These are phyloP conservation scores for Coemansia sp. DNA, from an alignment of 192 early-diverging fungal genomes.

Conservation along the genomic window DNA sequence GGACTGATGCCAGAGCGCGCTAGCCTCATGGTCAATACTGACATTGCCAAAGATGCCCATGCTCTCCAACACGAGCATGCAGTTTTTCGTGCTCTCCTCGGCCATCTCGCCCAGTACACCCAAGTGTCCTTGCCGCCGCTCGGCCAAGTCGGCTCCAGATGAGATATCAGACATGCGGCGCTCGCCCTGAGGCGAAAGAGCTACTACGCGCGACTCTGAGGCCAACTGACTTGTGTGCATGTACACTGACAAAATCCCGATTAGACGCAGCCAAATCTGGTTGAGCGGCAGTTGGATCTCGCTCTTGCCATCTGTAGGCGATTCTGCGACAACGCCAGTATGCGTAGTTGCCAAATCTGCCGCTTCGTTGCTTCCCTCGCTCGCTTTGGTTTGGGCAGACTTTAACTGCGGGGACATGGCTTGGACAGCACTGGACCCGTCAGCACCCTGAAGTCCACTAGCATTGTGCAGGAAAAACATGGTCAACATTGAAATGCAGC, in stretches of 20 bases:
- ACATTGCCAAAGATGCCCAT: constrained; percentile 40
- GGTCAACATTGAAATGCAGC: constrained; percentile 53
- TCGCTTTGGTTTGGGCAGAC: not conserved
- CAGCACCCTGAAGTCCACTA: constrained; percentile 15
- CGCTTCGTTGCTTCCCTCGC: not conserved
- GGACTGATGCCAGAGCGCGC: constrained; percentile 27
- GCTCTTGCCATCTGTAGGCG: not conserved
- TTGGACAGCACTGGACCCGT: not conserved
- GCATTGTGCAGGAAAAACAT: constrained; percentile 56
- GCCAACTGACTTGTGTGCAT: constrained; percentile 45
- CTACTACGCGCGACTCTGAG: constrained; percentile 14
- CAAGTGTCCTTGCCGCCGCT: constrained; percentile 31
- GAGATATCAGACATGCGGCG: not conserved
- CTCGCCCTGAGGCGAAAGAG: constrained; percentile 6
- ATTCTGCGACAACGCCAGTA: constrained; percentile 10
- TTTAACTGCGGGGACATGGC: constrained; percentile 1
- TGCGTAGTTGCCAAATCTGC: not conserved
- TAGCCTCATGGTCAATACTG: constrained; percentile 15
- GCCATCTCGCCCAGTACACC: constrained; percentile 54
- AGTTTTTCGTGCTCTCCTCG: constrained; percentile 48
- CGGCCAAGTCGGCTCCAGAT: constrained; percentile 1
- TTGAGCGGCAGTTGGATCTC: constrained; percentile 17
- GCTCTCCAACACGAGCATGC: constrained; percentile 49
- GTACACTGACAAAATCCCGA: constrained; percentile 36
- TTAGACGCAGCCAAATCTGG: constrained; percentile 46